These are phyloP conservation scores for Trametes polyzona DNA, from an alignment of 1,284 basidiomycete species.

Conservation along the genomic window DNA sequence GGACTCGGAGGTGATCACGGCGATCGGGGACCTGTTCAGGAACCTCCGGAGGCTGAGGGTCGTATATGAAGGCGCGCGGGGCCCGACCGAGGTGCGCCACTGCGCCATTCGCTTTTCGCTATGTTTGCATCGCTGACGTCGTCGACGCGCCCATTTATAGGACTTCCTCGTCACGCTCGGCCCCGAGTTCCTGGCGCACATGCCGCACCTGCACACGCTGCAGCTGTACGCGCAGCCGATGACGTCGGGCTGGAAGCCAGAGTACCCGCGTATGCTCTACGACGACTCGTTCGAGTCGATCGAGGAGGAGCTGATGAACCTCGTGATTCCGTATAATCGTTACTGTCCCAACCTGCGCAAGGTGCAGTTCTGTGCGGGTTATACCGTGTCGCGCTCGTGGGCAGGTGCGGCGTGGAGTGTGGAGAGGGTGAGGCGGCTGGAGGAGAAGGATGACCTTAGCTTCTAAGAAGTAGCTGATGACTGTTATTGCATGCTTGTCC, in stretches of 20 bases:
- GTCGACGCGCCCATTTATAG: conserved; percentile 18
- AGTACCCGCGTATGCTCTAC: conserved; percentile 26
- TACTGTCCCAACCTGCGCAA: conserved; percentile 30
- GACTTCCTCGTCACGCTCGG: conserved; percentile 34
- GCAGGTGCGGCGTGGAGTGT: conserved; percentile 27
- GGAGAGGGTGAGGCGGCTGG: conserved; percentile 11
- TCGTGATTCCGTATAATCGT: conserved; percentile 36
- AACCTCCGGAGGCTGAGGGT: conserved; percentile 33
- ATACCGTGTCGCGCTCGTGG: conserved; percentile 24
- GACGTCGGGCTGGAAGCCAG: conserved; percentile 4
- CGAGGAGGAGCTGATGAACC: conserved; percentile 34
- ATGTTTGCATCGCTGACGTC: background rate
- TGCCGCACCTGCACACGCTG: conserved; percentile 31
- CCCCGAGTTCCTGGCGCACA: conserved; percentile 31
- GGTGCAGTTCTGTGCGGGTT: conserved; percentile 32
- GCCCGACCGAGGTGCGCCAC: conserved; percentile 33
- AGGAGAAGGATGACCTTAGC: conserved; percentile 14
- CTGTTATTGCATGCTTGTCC: too few species aligned
- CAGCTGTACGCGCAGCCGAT: conserved; percentile 28
- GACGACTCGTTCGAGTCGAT: conserved; percentile 30
- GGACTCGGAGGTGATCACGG: conserved; percentile 37
- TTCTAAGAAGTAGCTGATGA: too few species aligned
- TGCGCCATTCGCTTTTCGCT: background rate
- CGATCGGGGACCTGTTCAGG: conserved; percentile 32
- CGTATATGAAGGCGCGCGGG: conserved; percentile 23